Evolutionary conservation across 176 grass and related monocot species (phyloP), one percentile per base, ranked within the genome.

Genomic region (Avena sativa): DNA sequence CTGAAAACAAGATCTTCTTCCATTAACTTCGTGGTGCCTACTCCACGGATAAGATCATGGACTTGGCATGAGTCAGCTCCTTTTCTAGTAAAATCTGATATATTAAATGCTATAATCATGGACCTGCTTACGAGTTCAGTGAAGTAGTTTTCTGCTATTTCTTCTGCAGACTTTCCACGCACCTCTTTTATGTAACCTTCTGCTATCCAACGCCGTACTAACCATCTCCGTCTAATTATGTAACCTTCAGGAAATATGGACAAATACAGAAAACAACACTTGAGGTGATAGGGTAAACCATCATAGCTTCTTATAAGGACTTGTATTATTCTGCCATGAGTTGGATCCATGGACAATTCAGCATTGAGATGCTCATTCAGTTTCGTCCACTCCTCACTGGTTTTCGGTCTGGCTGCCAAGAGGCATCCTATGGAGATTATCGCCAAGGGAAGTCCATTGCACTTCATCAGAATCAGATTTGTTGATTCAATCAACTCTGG

Each of bases 281-380:
- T 66, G 25, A 66, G 63, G 14, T 66, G 63, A 32, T 66, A 66
- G 12, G 63, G 63, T 66, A 66, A 66, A 66, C 63, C 12, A 66
- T 66, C 26, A 15, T 66, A 66, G 26, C 58, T 66, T 66, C 12
- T 66, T 26, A 66, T 26, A 32, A 66, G 26, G 5, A 66, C 26
- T 66, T 4, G 13, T 15, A 12, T 66, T 32, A 32, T 32, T 1
- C 1, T 32, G 2, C 15, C 63, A 66, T 32, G 63, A 12, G 5
- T 13, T 32, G 63, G 1, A 66, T 30, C 14, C 63, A 32, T 32
- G 0, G 12, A 12, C 26, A 66, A 66, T 5, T 32, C 63, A 66
- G 11, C 13, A 66, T 12, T 66, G 14, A 66, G 11, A 66, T 32
- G 26, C 26, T 66, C 63, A 66, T 15, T 66, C 1, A 66, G 12